Conservation (phyloP, 345 rosid genomes). For the Hibiscus mutabilis region DNA sequence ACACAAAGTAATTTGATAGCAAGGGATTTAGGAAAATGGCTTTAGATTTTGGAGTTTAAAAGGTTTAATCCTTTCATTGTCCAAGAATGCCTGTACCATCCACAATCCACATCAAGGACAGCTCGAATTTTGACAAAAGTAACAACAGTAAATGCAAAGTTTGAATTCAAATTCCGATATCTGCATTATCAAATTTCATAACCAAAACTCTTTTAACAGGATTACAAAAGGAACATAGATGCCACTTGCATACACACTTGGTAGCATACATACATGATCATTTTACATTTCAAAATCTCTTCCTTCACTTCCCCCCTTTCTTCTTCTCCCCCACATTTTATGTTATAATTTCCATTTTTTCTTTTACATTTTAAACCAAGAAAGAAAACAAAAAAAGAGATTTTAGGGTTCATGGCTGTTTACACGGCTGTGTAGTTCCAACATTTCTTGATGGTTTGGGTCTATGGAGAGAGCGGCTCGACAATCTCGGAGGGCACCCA, state of each 20-base stretch:
- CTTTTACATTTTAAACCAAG: not conserved
- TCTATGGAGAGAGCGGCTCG: slow-evolving; percentile 94
- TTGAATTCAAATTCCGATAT: no score
- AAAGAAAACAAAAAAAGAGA: not conserved
- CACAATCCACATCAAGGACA: no score
- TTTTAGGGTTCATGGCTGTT: slow-evolving; percentile 83
- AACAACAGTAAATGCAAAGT: no score
- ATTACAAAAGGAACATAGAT: slow-evolving; percentile 3
- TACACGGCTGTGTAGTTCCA: slow-evolving; percentile 84
- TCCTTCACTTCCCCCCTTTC: not conserved
- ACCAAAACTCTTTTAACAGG: not conserved
- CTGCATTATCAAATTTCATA: not conserved
- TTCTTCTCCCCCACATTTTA: not conserved
- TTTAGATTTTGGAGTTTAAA: no score
- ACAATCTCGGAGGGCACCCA: slow-evolving; percentile 71
- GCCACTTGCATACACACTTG: slow-evolving; percentile 10
- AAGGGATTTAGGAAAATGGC: no score
- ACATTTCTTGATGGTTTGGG: slow-evolving; percentile 89
- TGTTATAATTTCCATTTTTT: not conserved
- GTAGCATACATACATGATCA: slow-evolving; percentile 17
- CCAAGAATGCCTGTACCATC: no score
- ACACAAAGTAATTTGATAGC: no score
- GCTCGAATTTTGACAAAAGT: no score
- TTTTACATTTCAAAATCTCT: slow-evolving; percentile 2
- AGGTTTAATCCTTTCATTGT: no score